phyloP scores from a whole-genome alignment of 805 yeast species.

The Spathaspora boniae region DNA sequence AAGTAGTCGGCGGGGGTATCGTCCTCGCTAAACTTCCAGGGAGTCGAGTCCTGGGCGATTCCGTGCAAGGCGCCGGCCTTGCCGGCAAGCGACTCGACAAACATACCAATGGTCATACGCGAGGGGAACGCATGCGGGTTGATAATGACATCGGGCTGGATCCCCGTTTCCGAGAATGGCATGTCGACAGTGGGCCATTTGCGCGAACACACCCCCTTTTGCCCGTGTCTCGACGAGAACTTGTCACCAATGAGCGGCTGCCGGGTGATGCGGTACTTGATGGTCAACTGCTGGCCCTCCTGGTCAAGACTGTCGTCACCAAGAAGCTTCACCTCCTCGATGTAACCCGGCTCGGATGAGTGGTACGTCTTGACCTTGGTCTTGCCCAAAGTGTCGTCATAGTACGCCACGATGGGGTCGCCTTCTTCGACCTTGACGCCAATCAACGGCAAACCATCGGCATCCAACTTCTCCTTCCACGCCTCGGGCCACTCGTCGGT shows the following conservation, averaged over 20 bases:
- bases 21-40: constrained; percentile 87
- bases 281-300: constrained; percentile 81
- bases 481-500: constrained; percentile 86
- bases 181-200: constrained; percentile 96
- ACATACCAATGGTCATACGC: constrained; percentile 99
- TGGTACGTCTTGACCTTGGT: constrained; percentile 92
- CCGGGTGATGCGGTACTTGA: constrained; percentile 88
- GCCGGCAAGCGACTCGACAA: constrained; percentile 97
- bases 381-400: constrained; percentile 84
- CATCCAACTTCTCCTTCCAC: constrained; percentile 86
- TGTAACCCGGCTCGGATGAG: constrained; percentile 89
- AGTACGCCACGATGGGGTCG: constrained; percentile 91
- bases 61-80: constrained; percentile 98
- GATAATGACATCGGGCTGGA: constrained; percentile 95
- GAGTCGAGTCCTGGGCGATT: constrained; percentile 94
- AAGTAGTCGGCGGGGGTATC: constrained; percentile 97
- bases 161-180: constrained; percentile 96
- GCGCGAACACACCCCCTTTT: constrained; percentile 97
- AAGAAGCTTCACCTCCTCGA: constrained; percentile 89
- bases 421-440: constrained; percentile 91
- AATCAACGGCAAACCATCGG: constrained; percentile 87
- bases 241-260: constrained; percentile 96
- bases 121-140: constrained; percentile 99
- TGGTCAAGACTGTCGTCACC: constrained; percentile 75
- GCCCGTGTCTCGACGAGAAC: constrained; percentile 96